Base-by-base conservation (phyloP, 768 basidiomycete species). In the Chalciporus piperatus region DNA sequence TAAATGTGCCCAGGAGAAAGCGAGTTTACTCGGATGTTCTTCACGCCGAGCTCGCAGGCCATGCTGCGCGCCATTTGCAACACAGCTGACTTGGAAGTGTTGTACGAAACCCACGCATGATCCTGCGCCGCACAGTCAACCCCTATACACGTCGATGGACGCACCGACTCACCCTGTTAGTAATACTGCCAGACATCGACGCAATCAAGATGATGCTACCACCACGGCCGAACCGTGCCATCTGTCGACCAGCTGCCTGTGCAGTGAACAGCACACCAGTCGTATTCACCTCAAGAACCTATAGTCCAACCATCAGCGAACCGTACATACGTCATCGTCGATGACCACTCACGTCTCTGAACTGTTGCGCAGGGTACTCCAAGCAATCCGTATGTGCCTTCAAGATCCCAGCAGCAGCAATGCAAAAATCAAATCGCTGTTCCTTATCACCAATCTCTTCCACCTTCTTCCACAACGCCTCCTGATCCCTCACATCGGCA, bases 11-110 rank as follows among this genome's bases (percentile, higher is more conserved):
- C 87, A 0, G 87, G 87, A 10, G 88, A 89, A 45, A 91, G 74
- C 12, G 83, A 74, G 66, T 91, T 91, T 52, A 89, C 86, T 3
- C 89, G 76, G 45, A 91, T 89, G 2, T 74, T 70, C 64, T 82
- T 72, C 32, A 62, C 70, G 2, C 85, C 89, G 2, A 91, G 76
- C 62, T 91, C 88, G 61, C 86, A 89, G 4, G 88, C 88, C 86
- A 91, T 85, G 65, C 84, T 88, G 39, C 89, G 80, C 6, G 75
- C 82, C 86, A 89, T 89, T 68, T 91, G 88, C 38, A 89, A 68
- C 16, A 91, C 86, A 5, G 83, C 88, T 1, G 84, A 80, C 68
- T 91, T 91, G 71, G 84, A 86, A 43, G 79, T 76, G 68, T 89
- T 89, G 70, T 90, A 90, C 13, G 85, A 79, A 45, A 83, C 78